Evolutionary conservation across 768 basidiomycete species (phyloP).

Genomic region (Boletellus sp.): DNA sequence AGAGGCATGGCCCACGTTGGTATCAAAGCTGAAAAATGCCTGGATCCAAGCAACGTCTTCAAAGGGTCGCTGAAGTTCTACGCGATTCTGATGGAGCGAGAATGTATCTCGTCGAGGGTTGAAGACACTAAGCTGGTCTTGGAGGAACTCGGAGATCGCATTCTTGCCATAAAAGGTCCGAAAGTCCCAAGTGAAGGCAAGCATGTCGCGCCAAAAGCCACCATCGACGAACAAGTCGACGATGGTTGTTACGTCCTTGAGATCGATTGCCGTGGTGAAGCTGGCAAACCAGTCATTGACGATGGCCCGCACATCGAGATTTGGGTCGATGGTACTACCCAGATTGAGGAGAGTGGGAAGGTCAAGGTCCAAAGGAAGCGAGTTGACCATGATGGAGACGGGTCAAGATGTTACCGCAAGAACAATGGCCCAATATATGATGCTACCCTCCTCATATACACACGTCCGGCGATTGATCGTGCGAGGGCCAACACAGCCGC

Average conservation of each 20-base stretch:
- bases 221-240: conserved; percentile 31
- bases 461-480: no score
- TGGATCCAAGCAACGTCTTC: conserved; percentile 44
- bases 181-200: conserved; percentile 63
- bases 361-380: background rate
- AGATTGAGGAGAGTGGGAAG: conserved; percentile 26
- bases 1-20: conserved; percentile 35
- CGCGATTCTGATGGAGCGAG: conserved; percentile 18
- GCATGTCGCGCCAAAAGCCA: conserved; percentile 56
- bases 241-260: conserved; percentile 35
- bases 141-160: conserved; percentile 43
- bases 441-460: no score
- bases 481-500: no score
- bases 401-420: background rate
- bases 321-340: conserved; percentile 23
- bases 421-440: no score
- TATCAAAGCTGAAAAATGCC: conserved; percentile 42
- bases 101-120: conserved; percentile 19
- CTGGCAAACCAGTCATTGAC: conserved; percentile 41
- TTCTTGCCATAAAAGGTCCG: conserved; percentile 48
- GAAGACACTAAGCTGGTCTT: conserved; percentile 37
- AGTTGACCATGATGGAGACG: conserved; percentile 7
- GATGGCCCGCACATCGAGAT: conserved; percentile 35
- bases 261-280: conserved; percentile 33
- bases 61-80: conserved; percentile 26